Base-by-base conservation (phyloP, 2,329 filamentous ascomycete species). In the Dissoconium aciculare region DNA sequence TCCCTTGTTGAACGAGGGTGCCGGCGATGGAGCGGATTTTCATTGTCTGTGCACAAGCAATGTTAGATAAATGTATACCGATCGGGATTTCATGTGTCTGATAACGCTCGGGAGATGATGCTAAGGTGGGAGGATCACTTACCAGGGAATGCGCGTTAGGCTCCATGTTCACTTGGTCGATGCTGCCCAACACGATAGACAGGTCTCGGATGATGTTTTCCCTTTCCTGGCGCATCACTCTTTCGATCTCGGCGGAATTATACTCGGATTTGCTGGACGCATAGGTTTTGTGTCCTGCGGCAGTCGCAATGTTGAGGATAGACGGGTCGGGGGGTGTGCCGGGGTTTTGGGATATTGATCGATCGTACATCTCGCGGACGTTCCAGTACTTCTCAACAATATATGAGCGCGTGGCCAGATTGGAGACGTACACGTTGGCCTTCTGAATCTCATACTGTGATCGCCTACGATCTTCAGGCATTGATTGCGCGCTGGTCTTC, bases 401-500 rank as follows among this genome's bases (percentile, higher is more conserved):
- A 51, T 83, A 85, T 0, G 80, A 87, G 14, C 84, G 69, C 0
- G 82, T 91, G 2, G 76, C 74, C 6, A 93, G 62, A 46, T 84
- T 78, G 4, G 78, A 87, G 2, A 76, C 73, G 49, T 87, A 83
- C 23, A 93, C 80, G 52, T 92, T 92, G 5, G 82, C 80, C 51
- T 91, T 92, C 52, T 92, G 83, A 16, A 93, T 89, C 55, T 92
- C 84, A 42, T 76, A 83, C 49, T 89, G 81, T 4, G 84, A 58
- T 16, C 49, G 46, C 21, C 57, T 53, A 4, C 60, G 55, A 23
- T 57, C 48, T 35, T 60, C 57, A 2, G 50, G 46, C 19, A n/a
- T 8, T 8, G 19, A n/a, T n/a, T 23, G 19, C n/a, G 19, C 8
- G 8, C n/a, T n/a, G n/a, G 19, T 23, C 19, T 8, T 23, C n/a